Conservation (phyloP, 2,329 filamentous ascomycete species). For the Grosmannia clavigera region DNA sequence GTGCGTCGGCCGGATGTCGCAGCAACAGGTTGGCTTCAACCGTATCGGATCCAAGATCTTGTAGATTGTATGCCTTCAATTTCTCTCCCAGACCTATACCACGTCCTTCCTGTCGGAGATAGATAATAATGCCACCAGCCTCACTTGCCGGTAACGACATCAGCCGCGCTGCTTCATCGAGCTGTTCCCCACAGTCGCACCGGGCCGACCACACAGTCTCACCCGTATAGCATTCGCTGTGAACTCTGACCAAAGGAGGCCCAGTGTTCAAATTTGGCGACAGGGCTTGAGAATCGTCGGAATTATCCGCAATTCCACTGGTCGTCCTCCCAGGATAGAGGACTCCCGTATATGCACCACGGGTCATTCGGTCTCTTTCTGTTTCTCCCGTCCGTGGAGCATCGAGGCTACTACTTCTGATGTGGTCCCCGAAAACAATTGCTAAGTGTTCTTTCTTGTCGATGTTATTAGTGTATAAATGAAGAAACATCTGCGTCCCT, state of each 20-base stretch:
- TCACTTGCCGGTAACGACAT: conserved; percentile 62
- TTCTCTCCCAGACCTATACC: conserved; percentile 93
- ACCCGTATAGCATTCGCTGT: conserved; percentile 96
- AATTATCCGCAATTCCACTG: conserved; percentile 41
- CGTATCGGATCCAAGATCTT: conserved; percentile 93
- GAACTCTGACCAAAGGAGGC: conserved; percentile 78
- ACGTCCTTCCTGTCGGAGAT: conserved; percentile 87
- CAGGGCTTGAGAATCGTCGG: not conserved
- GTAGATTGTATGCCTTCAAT: conserved; percentile 93
- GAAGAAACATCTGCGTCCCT: conserved; percentile 92
- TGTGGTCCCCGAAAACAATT: conserved; percentile 86
- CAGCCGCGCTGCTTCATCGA: conserved; percentile 87
- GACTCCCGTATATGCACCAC: conserved; percentile 82
- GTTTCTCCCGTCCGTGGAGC: conserved; percentile 63
- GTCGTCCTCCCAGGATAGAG: conserved; percentile 75
- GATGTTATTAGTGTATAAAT: conserved; percentile 83
- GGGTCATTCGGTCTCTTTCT: conserved; percentile 82
- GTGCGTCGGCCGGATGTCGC: conserved; percentile 83
- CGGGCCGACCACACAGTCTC: conserved; percentile 97
- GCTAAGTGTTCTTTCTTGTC: conserved; percentile 95
- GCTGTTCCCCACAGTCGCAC: conserved; percentile 94
- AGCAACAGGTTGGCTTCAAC: conserved; percentile 90
- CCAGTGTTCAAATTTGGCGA: conserved; percentile 7
- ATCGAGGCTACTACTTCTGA: conserved; percentile 63
- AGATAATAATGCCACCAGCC: conserved; percentile 82